Conservation (phyloP, 345 rosid species). For the Acer campestre region DNA sequence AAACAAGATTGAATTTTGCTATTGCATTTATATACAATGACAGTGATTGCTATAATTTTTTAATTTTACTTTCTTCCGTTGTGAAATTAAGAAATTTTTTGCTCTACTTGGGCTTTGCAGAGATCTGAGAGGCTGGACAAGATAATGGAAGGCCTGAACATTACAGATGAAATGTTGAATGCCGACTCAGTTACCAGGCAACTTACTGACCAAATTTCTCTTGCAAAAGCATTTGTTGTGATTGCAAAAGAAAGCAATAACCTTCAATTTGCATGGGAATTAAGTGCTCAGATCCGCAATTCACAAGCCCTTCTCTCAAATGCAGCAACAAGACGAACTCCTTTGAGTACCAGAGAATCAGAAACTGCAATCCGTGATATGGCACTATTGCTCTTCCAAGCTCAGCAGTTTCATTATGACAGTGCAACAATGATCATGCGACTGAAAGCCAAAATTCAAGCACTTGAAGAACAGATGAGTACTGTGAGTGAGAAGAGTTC, state of each 20-base stretch:
- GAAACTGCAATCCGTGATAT: constrained; percentile 77
- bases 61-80: neutral
- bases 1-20: constrained; percentile 9
- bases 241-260: constrained; percentile 94
- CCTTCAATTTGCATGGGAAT: constrained; percentile 94
- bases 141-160: constrained; percentile 61
- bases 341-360: constrained; percentile 68
- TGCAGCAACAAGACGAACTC: constrained; percentile 73
- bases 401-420: constrained; percentile 88
- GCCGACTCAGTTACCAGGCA: constrained; percentile 80
- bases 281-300: constrained; percentile 92
- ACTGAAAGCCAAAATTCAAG: constrained; percentile 79
- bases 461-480: constrained; percentile 78
- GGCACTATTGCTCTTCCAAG: constrained; percentile 87
- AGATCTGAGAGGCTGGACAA: constrained; percentile 54
- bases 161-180: constrained; percentile 84
- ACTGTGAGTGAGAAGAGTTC: constrained; percentile 75
- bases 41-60: neutral
- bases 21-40: neutral
- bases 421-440: constrained; percentile 95
- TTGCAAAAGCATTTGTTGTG: constrained; percentile 88
- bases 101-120: constrained; percentile 34
- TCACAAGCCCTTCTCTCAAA: constrained; percentile 76
- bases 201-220: constrained; percentile 82
- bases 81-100: neutral